Evolutionary conservation across 169 alveolate species (phyloP).

Genomic region (Plasmodium sp.): DNA sequence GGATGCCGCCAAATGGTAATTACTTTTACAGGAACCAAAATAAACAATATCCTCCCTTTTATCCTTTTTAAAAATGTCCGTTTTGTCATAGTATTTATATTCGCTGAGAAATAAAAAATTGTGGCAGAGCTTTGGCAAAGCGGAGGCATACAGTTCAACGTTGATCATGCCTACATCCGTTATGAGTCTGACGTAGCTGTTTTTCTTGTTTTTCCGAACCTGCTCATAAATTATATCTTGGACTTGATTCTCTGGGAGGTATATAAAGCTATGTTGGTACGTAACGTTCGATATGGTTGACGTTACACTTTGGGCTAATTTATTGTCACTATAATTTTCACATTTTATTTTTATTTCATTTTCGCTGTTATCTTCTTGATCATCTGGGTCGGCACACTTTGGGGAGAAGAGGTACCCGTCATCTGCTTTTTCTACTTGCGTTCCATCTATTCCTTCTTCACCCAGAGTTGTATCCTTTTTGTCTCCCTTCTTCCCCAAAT

Average conservation of each 20-base stretch:
- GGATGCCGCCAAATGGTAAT: conserved; percentile 60
- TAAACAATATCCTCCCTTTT: conserved; percentile 25
- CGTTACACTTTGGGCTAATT: conserved; percentile 69
- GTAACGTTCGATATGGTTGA: conserved; percentile 64
- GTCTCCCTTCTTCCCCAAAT: neutral
- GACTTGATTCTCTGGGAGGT: conserved; percentile 54
- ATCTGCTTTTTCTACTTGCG: neutral
- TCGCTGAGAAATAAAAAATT: conserved; percentile 69
- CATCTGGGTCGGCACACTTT: neutral
- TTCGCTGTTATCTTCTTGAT: conserved; percentile 37
- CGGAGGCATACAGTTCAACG: conserved; percentile 40
- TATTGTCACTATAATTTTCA: conserved; percentile 70
- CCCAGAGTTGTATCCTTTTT: neutral
- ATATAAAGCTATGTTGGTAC: conserved; percentile 30
- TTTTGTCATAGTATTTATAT: conserved; percentile 64
- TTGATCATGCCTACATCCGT: conserved; percentile 74
- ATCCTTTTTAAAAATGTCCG: conserved; percentile 68
- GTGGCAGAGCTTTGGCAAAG: conserved; percentile 68
- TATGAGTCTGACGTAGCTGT: conserved; percentile 67
- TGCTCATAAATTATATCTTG: conserved; percentile 37
- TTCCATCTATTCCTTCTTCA: neutral
- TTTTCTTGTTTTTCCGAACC: conserved; percentile 45
- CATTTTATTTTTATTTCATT: conserved; percentile 75
- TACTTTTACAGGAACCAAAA: conserved; percentile 53
- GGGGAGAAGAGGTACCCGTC: neutral